Evolutionary conservation across 768 basidiomycete species (phyloP).

Genomic region (Dentipellis sp.): DNA sequence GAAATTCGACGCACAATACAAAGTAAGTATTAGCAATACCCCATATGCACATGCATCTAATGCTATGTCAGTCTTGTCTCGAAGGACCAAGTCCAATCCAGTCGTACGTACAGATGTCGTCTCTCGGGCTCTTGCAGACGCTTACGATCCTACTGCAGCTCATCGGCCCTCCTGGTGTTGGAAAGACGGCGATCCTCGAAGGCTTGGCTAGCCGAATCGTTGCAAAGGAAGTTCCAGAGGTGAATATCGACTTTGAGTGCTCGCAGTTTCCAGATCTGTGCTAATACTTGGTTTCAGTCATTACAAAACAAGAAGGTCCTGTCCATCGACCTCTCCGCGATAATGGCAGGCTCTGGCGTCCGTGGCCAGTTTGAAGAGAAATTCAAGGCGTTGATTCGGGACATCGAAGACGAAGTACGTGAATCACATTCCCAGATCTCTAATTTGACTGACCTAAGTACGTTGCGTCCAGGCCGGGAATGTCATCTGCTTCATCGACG

Average conservation of each 20-base stretch:
- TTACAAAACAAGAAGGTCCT: slow-evolving; percentile 83
- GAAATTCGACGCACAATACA: slow-evolving; percentile 90
- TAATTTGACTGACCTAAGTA: not conserved
- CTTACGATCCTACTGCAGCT: slow-evolving; percentile 30
- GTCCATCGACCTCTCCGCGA: slow-evolving; percentile 72
- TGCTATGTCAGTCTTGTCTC: slow-evolving; percentile 53
- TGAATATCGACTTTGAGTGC: slow-evolving; percentile 21
- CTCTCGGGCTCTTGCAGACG: not conserved
- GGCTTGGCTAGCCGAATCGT: slow-evolving; percentile 84
- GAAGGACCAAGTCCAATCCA: slow-evolving; percentile 88
- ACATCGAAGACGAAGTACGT: slow-evolving; percentile 76
- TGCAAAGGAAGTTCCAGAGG: slow-evolving; percentile 86
- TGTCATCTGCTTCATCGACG: slow-evolving; percentile 90
- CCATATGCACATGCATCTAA: not conserved
- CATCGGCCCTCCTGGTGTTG: slow-evolving; percentile 83
- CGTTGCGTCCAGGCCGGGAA: slow-evolving; percentile 41
- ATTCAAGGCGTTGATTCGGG: slow-evolving; percentile 82
- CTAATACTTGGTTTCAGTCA: slow-evolving; percentile 37
- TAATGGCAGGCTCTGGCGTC: slow-evolving; percentile 86
- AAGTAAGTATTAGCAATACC: slow-evolving; percentile 38
- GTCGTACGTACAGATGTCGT: slow-evolving; percentile 41
- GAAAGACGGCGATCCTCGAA: slow-evolving; percentile 89
- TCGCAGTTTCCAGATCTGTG: not conserved
- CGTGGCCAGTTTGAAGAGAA: slow-evolving; percentile 92
- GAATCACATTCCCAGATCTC: slow-evolving; percentile 19